phyloP scores from a whole-genome alignment of 495 filamentous ascomycete species.

The Trichocladium antarcticum region DNA sequence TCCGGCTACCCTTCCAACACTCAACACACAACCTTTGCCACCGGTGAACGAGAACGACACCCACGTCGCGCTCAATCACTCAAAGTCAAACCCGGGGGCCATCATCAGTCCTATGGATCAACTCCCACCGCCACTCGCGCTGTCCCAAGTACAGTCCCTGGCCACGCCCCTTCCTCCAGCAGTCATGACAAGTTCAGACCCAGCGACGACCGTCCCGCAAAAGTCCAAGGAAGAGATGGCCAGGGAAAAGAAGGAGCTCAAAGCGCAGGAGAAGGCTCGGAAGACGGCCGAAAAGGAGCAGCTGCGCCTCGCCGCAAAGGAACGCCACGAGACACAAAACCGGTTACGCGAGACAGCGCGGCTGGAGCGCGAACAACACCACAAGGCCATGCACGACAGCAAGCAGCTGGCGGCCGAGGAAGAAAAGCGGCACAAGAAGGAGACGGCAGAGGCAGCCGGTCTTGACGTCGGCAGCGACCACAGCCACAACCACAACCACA shows the following conservation, averaged over 20 bases:
- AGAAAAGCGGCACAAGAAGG: constrained; percentile 28
- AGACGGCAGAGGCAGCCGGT: constrained; percentile 5
- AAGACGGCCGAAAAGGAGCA: constrained; percentile 56
- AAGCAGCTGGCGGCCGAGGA: constrained; percentile 34
- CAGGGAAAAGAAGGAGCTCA: constrained; percentile 41
- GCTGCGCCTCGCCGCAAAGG: constrained; percentile 49
- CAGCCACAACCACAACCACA: too few relatives aligned
- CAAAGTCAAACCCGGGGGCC: constrained; percentile 47
- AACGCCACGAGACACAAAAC: constrained; percentile 27
- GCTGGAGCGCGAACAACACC: constrained; percentile 31
- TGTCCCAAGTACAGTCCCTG: constrained; percentile 19
- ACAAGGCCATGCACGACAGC: constrained; percentile 34
- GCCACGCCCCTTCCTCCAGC: constrained; percentile 24
- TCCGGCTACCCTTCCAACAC: constrained; percentile 26
- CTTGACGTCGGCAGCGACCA: constrained; percentile 4
- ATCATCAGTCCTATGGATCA: constrained; percentile 8
- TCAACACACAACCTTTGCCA: constrained; percentile 29
- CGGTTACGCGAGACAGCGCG: constrained; percentile 26
- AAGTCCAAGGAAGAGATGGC: constrained; percentile 46
- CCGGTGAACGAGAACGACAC: constrained; percentile 42
- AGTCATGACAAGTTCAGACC: constrained; percentile 18
- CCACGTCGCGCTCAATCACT: constrained; percentile 46
- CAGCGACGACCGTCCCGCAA: constrained; percentile 26
- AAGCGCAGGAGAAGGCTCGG: constrained; percentile 53
- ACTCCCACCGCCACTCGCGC: constrained; percentile 19